Evolutionary conservation across 1,139 yeast species (phyloP), one percentile per base, ranked within the genome.

Genomic region (Spencermartinsiella ligniputridi): DNA sequence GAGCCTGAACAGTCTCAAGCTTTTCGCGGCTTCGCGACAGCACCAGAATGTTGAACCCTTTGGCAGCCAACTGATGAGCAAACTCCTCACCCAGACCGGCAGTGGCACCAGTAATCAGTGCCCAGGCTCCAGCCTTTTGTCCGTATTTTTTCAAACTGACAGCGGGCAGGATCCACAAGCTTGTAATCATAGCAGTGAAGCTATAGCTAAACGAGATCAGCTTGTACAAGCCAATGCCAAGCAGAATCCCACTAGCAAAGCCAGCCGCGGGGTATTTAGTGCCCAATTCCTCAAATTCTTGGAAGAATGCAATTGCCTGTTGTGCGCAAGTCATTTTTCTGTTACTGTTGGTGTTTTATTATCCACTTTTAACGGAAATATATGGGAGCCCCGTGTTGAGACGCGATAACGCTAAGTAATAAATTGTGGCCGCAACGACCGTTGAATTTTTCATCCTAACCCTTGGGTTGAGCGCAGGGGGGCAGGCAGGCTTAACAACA

Each of bases 71-170:
- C 69, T 92, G 97, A 27, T 69, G 62, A 1, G 96, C 83, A 61
- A 78, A 92, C 63, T 92, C 96, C 61, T 89, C 88, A 48, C 99
- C 99, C 60, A 92, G 84, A 35, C 99, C 98, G 64, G 92, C 98
- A 40, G 97, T 87, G 3, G 97, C 95, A 48, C 99, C 99, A 3
- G 98, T 92, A 20, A 92, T 76, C 27, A 92, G 84, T 5, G 97
- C 97, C 95, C 96, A 88, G 45, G 75, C 69, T 24, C 78, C 81
- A 40, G 68, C 69, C n/a, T 40, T 44, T 35, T 83, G 77, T n/a
- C 97, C 96, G 61, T 88, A 89, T 62, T 78, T 81, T 41, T 61
- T 59, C 60, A 76, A 81, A 61, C 77, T 71, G 38, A 80, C 79
- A 3, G 81, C 69, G 11, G 95, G 90, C 27, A 83, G 70, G 34